phyloP scores from a whole-genome alignment of 352 stramenopile genomes.

The Pythium rhizo-oryzae region DNA sequence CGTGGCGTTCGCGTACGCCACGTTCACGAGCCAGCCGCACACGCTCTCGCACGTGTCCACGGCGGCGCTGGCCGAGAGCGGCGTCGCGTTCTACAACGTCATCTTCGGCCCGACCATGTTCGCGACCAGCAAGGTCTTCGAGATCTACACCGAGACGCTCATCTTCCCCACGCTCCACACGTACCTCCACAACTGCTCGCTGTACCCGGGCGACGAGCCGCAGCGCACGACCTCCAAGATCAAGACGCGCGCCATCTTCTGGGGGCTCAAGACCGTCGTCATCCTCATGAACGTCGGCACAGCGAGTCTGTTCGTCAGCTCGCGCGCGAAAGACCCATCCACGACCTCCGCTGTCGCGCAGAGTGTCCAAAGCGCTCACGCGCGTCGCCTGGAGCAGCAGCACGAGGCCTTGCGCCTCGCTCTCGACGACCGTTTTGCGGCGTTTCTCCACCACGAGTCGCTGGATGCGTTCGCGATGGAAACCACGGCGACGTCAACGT shows the following conservation, averaged over 20 bases:
- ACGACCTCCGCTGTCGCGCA: neutral
- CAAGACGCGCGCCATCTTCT: conserved; percentile 55
- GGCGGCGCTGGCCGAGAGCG: conserved; percentile 4
- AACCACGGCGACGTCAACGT: neutral
- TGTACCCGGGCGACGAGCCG: conserved; percentile 58
- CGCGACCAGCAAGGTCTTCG: conserved; percentile 51
- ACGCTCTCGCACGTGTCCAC: conserved; percentile 19
- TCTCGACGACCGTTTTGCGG: neutral
- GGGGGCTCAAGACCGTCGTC: conserved; percentile 58
- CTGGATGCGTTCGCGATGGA: neutral
- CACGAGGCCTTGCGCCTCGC: neutral
- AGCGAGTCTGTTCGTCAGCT: conserved; percentile 59
- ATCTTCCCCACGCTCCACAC: conserved; percentile 60
- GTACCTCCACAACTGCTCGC: conserved; percentile 61
- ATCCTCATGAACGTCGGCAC: conserved; percentile 72
- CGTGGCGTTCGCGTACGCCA: conserved; percentile 44
- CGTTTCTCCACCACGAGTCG: neutral
- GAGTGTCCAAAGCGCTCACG: conserved; percentile 1
- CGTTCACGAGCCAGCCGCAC: conserved; percentile 45
- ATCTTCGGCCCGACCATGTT: conserved; percentile 55
- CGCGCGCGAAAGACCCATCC: conserved; percentile 12
- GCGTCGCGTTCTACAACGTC: conserved; percentile 51
- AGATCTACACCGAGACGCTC: conserved; percentile 61
- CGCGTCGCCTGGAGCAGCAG: conserved; percentile 1
- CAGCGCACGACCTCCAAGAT: conserved; percentile 46